A percentile compares a stretch with the other conserved stretches of the same genome.
Conservation (phyloP, 106 monocot genomes). For the Apostasia ramifera region DNA sequence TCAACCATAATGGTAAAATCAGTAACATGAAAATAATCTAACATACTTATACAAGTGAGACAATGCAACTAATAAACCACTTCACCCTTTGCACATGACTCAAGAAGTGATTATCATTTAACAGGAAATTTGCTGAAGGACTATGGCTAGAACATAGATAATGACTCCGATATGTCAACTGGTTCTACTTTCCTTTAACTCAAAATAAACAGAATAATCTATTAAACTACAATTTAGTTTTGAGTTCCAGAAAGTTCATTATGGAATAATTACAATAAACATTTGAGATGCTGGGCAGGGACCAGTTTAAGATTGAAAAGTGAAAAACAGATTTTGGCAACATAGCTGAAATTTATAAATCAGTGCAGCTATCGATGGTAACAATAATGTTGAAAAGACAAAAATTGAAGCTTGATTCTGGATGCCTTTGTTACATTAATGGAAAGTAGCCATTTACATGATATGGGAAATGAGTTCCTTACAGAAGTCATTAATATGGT, state of each 20-base stretch:
- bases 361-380: no score
- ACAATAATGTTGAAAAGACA: neutral
- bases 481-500: no score
- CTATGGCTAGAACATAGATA: neutral
- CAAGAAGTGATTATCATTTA: neutral
- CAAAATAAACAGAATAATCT: neutral
- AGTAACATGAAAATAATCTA: no score
- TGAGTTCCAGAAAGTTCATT: neutral
- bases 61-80: neutral
- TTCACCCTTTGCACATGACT: neutral
- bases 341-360: neutral
- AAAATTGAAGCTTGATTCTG: neutral
- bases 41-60: neutral
- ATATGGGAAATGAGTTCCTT: no score
- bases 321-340: neutral
- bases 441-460: no score
- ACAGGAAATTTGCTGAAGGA: neutral
- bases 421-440: neutral
- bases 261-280: neutral
- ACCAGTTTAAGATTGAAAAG: neutral
- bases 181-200: neutral
- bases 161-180: neutral
- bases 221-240: neutral
- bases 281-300: neutral
- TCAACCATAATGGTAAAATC: no score